phyloP scores from a whole-genome alignment of 2,329 filamentous ascomycete species.

The Ustulina deusta region DNA sequence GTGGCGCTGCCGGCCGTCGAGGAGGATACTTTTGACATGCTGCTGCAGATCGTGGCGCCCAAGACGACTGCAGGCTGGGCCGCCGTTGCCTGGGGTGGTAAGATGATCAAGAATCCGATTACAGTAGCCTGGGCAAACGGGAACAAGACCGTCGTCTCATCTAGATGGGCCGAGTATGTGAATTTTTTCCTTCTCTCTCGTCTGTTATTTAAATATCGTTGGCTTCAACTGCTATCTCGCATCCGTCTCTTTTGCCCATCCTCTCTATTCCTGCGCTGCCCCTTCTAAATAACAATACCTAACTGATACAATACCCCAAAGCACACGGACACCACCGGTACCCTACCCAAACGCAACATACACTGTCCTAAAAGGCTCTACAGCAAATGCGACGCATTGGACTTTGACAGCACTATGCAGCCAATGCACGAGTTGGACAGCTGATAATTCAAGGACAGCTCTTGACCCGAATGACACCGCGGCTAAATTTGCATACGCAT shows the following conservation, averaged over 20 bases:
- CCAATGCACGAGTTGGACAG: slow-evolving; percentile 52
- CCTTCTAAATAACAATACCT: neutral
- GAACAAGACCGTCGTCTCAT: slow-evolving; percentile 36
- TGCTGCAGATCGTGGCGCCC: slow-evolving; percentile 48
- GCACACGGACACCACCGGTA: slow-evolving; percentile 49
- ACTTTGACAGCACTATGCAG: slow-evolving; percentile 54
- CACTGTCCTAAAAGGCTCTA: slow-evolving; percentile 51
- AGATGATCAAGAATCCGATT: slow-evolving; percentile 48
- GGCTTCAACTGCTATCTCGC: neutral
- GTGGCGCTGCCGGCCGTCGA: slow-evolving; percentile 45
- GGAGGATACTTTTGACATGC: slow-evolving; percentile 46
- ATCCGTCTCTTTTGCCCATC: no score
- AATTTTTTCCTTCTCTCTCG: neutral
- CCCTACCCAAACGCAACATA: slow-evolving; percentile 50
- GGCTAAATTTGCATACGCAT: slow-evolving; percentile 32
- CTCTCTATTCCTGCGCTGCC: neutral
- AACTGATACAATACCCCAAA: slow-evolving; percentile 21
- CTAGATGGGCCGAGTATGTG: slow-evolving; percentile 44
- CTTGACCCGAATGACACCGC: slow-evolving; percentile 30
- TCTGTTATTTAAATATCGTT: no score
- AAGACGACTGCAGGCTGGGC: slow-evolving; percentile 44
- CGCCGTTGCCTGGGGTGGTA: slow-evolving; percentile 47
- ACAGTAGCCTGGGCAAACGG: slow-evolving; percentile 46
- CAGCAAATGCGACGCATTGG: slow-evolving; percentile 56
- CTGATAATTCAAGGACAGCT: slow-evolving; percentile 12